phyloP scores from a whole-genome alignment of 2,329 filamentous ascomycete genomes.

The Mycocentrospora acerina region DNA sequence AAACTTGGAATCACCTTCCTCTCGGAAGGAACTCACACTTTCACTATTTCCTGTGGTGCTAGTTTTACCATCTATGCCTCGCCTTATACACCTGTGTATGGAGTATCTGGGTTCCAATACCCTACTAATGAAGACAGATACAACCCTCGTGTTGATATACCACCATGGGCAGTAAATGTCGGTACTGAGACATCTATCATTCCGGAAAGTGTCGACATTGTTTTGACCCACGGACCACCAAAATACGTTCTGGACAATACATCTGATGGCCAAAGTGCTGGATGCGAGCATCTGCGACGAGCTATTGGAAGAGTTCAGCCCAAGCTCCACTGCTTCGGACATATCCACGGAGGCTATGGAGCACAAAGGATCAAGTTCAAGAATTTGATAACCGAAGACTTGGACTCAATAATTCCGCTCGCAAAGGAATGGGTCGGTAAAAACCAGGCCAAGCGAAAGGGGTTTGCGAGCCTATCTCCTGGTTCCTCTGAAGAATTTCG shows the following conservation, averaged over 20 bases:
- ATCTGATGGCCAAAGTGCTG: conserved; percentile 41
- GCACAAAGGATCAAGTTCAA: conserved; percentile 31
- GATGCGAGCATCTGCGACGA: conserved; percentile 56
- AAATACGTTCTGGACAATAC: conserved; percentile 51
- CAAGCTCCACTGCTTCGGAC: conserved; percentile 60
- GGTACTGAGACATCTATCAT: conserved; percentile 22
- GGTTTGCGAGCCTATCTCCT: conserved; percentile 27
- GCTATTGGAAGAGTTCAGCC: conserved; percentile 52
- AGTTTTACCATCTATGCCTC: conserved; percentile 54
- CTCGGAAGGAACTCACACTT: conserved; percentile 52
- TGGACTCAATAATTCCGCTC: conserved; percentile 11
- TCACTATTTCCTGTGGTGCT: conserved; percentile 51
- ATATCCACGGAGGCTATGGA: conserved; percentile 56
- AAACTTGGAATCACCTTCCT: conserved; percentile 53
- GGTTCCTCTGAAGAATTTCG: conserved; percentile 23
- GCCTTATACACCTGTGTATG: conserved; percentile 56
- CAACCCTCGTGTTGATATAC: conserved; percentile 39
- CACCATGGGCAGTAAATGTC: conserved; percentile 21
- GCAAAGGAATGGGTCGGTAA: conserved; percentile 23
- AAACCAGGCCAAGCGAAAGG: conserved; percentile 23
- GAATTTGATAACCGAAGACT: conserved; percentile 1
- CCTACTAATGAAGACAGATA: conserved; percentile 51
- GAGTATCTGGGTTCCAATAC: conserved; percentile 57
- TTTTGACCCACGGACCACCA: conserved; percentile 63
- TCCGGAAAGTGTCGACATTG: conserved; percentile 52